Conservation (phyloP, 108 stramenopile genomes). For the Cyclotella sp. region DNA sequence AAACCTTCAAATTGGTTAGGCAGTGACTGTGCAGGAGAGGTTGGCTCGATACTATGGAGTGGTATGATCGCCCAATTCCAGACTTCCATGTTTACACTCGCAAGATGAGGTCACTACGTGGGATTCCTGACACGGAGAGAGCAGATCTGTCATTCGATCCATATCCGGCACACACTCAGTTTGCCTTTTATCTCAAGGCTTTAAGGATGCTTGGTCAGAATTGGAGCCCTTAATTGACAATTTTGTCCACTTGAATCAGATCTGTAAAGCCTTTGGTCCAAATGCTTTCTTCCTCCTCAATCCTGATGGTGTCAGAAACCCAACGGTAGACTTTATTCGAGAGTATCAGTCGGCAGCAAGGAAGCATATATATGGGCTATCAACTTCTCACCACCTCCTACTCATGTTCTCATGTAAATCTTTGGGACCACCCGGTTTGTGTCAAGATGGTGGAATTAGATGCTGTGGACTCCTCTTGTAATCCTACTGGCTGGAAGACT, state of each 20-base stretch:
- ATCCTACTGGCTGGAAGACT: background rate
- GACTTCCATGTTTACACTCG: too few species aligned
- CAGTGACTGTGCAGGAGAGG: background rate
- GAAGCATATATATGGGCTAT: background rate
- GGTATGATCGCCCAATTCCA: background rate
- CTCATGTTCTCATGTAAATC: background rate
- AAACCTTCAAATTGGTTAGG: background rate
- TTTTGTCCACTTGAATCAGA: background rate
- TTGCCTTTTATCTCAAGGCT: background rate
- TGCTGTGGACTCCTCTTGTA: background rate
- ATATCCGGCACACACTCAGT: background rate
- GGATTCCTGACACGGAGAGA: background rate
- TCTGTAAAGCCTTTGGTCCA: background rate
- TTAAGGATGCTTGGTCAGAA: background rate
- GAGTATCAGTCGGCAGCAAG: background rate
- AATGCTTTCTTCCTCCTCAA: background rate
- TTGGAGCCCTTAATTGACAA: background rate
- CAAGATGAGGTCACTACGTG: too few species aligned
- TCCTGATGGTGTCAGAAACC: background rate
- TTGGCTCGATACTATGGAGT: background rate
- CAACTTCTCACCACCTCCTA: background rate
- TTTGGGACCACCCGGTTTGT: background rate
- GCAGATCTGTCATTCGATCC: background rate
- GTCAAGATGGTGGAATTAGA: background rate
- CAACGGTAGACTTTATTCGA: background rate